Conservation (phyloP, 192 early-diverging fungal genomes). For the Geranomyces michiganensis region DNA sequence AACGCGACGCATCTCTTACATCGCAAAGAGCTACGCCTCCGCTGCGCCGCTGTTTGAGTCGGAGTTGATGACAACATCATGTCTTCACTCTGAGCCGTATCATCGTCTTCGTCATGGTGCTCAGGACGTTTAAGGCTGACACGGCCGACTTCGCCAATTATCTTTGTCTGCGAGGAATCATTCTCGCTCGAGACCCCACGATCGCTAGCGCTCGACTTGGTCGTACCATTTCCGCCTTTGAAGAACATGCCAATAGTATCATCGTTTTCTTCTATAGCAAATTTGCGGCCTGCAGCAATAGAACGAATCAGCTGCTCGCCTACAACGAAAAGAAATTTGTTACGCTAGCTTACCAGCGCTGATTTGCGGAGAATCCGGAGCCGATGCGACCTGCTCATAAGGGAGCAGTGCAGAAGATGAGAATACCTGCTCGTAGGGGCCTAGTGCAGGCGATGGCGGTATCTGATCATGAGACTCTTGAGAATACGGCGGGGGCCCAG, state of each 20-base stretch:
- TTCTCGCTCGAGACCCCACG: conserved; percentile 2
- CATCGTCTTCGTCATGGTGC: not conserved
- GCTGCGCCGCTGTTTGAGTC: not conserved
- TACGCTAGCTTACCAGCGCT: not conserved
- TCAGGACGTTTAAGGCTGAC: not conserved
- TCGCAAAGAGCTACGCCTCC: conserved; percentile 13
- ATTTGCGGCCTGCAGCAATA: not conserved
- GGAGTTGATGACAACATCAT: conserved; percentile 7
- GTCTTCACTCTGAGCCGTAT: conserved; percentile 10
- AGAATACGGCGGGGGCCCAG: too few species aligned
- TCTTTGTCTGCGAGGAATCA: not conserved
- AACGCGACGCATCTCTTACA: not conserved
- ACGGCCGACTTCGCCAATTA: not conserved
- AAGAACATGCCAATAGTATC: conserved; percentile 22
- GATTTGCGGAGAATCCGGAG: not conserved
- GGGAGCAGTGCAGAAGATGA: not conserved
- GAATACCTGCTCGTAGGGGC: too few species aligned
- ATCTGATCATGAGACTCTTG: too few species aligned
- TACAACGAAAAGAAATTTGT: too few species aligned
- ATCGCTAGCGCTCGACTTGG: not conserved
- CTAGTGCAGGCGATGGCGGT: too few species aligned
- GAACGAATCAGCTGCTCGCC: not conserved
- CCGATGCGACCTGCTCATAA: not conserved
- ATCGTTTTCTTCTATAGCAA: conserved; percentile 12
- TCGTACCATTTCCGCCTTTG: not conserved